Evolutionary conservation across 1,284 basidiomycete species (phyloP).

Genomic region (Dichomitus squalens): DNA sequence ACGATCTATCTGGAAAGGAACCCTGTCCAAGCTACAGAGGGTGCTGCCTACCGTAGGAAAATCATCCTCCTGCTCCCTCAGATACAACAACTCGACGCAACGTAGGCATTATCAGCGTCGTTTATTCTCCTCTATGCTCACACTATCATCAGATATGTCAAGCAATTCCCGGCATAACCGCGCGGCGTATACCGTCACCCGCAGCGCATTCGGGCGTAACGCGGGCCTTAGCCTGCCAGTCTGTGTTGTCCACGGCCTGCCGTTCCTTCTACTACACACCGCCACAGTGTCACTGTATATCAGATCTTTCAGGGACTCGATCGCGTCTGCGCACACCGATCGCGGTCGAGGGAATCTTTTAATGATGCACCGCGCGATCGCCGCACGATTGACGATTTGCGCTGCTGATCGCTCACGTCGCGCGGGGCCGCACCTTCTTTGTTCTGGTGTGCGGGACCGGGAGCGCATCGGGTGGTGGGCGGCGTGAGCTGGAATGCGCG

Average conservation of each 20-base stretch:
- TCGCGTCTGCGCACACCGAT: slow-evolving; percentile 21
- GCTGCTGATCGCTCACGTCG: slow-evolving; percentile 10
- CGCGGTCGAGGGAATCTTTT: slow-evolving; percentile 19
- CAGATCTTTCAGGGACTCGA: slow-evolving; percentile 23
- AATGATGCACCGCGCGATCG: slow-evolving; percentile 19
- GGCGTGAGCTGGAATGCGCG: slow-evolving; percentile 15
- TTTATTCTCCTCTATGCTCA: neutral
- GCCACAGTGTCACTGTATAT: slow-evolving; percentile 17
- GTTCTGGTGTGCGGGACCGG: neutral
- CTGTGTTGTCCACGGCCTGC: neutral
- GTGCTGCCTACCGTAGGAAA: slow-evolving; percentile 84
- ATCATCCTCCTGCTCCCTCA: slow-evolving; percentile 89
- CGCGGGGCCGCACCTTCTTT: slow-evolving; percentile 9
- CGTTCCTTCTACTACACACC: slow-evolving; percentile 21
- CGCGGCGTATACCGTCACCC: neutral
- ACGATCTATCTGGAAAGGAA: slow-evolving; percentile 97
- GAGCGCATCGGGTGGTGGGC: slow-evolving; percentile 1
- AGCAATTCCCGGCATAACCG: slow-evolving; percentile 2
- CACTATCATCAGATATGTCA: slow-evolving; percentile 18
- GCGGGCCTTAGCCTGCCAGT: neutral
- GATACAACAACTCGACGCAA: slow-evolving; percentile 93
- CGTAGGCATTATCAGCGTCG: slow-evolving; percentile 52
- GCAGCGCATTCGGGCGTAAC: neutral
- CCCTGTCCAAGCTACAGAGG: slow-evolving; percentile 85
- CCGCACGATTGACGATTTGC: slow-evolving; percentile 16